A percentile compares a stretch with the other conserved stretches of the same genome.
Conservation (phyloP, 805 yeast genomes). For the Cyberlindnera suaveolens region DNA sequence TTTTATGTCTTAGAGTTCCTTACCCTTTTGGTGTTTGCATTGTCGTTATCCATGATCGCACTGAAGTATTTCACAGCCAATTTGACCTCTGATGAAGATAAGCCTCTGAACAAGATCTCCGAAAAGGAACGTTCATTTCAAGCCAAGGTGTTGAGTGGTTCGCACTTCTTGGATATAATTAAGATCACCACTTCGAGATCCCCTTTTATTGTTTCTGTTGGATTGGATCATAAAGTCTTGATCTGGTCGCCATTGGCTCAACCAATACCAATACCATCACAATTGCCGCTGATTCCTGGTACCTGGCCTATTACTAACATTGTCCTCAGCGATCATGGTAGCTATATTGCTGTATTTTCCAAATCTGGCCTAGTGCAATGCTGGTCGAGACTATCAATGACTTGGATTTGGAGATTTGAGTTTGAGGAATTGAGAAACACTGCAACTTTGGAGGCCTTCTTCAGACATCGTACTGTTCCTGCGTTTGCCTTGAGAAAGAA, state of each 20-base stretch:
- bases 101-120: conserved; percentile 7
- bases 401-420: conserved; percentile 50
- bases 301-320: conserved; percentile 60
- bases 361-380: conserved; percentile 49
- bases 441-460: conserved; percentile 50
- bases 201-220: conserved; percentile 63
- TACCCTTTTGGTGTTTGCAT: conserved; percentile 42
- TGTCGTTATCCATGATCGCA: conserved; percentile 41
- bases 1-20: conserved; percentile 52
- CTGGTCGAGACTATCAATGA: conserved; percentile 49
- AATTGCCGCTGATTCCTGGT: conserved; percentile 34
- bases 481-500: conserved; percentile 33
- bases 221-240: conserved; percentile 63
- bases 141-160: conserved; percentile 39
- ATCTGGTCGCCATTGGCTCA: conserved; percentile 66
- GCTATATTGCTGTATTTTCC: conserved; percentile 49
- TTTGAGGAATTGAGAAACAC: conserved; percentile 29
- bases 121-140: conserved; percentile 21
- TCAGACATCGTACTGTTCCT: conserved; percentile 47
- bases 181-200: conserved; percentile 50
- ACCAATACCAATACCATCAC: conserved; percentile 42
- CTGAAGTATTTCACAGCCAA: conserved; percentile 33
- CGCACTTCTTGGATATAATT: conserved; percentile 60
- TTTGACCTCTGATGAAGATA: conserved; percentile 15
- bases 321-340: conserved; percentile 52